Conservation (phyloP, 148 eudicot species). For the Rheum nobile region DNA sequence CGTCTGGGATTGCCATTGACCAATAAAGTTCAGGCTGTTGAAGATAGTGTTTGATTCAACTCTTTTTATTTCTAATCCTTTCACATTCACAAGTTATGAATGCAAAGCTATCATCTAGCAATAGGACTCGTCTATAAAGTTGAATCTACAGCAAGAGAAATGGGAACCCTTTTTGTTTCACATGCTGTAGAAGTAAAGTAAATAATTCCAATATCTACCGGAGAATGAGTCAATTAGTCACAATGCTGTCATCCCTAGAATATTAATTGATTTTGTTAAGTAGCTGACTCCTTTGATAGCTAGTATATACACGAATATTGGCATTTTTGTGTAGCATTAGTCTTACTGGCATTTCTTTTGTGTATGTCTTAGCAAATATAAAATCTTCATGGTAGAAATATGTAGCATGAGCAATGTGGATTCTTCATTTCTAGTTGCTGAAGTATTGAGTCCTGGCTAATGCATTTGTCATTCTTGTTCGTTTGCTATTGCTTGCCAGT, state of each 20-base stretch:
- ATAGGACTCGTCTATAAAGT: not conserved
- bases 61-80: not conserved
- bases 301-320: not conserved
- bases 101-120: too few relatives aligned
- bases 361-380: not conserved
- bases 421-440: not conserved
- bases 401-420: not conserved
- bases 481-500: too few relatives aligned
- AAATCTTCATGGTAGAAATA: not conserved
- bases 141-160: not conserved
- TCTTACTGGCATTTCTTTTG: not conserved
- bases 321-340: not conserved
- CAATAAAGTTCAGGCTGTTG: conserved; percentile 16
- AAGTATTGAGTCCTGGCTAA: not conserved
- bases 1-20: conserved; percentile 27
- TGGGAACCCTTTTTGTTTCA: not conserved
- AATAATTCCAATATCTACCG: too few relatives aligned
- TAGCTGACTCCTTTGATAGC: too few relatives aligned
- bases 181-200: too few relatives aligned
- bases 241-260: too few relatives aligned
- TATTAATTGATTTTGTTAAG: not conserved
- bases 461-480: not conserved
- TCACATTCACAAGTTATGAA: not conserved
- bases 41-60: not conserved
- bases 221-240: too few relatives aligned